Evolutionary conservation across 2,329 filamentous ascomycete species (phyloP), one percentile per base, ranked within the genome.

Genomic region (Sodiomyces alkalinus): DNA sequence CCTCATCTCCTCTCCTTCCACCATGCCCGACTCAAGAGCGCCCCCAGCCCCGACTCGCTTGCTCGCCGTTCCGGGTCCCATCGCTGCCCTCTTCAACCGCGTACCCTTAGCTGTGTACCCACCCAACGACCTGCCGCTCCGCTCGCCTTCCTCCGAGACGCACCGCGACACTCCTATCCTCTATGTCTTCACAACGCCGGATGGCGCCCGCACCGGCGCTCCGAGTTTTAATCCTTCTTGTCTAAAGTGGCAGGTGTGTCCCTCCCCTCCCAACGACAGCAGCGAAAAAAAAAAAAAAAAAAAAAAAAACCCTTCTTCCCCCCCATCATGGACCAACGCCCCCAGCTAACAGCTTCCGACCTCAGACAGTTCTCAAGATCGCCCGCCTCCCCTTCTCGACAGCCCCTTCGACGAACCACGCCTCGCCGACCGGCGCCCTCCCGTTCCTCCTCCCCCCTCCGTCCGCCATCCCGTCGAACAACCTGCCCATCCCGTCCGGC

Each of bases 141-240:
- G 76, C 40, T 58, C 66, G 17, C 63, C 59, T 18, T 56, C 44
- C 28, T 47, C 55, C 29, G 38, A 41, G 35, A 17, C 15, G n/a
- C 13, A 17, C 15, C 16, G 27, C 13, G 35, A 48, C 13, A 48
- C 58, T 5, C 61, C 67, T 36, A 64, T 70, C 7, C 60, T 98
- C 7, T 85, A 85, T 50, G 62, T 93, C 32, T 96, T 94, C 53
- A 68, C 71, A 34, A 70, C 65, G 10, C 58, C 69, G 2, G 56
- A 64, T n/a, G 77, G 72, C 42, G 78, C 74, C 19, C 49, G 52
- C 31, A 46, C 47, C 21, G 74, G 73, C 4, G 55, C 60, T 17
- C 80, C 85, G 16, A 92, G 82, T 39, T 92, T 79, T 56, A 96
- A 96, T 49, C 90, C 90, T 8, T 73, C 75, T 33, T 98, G 90